Percentiles rank a stretch among this genome's conserved stretches.
These are phyloP conservation scores for Gentiana dahurica DNA, from an alignment of 257 asterid species.

Conservation along the genomic window DNA sequence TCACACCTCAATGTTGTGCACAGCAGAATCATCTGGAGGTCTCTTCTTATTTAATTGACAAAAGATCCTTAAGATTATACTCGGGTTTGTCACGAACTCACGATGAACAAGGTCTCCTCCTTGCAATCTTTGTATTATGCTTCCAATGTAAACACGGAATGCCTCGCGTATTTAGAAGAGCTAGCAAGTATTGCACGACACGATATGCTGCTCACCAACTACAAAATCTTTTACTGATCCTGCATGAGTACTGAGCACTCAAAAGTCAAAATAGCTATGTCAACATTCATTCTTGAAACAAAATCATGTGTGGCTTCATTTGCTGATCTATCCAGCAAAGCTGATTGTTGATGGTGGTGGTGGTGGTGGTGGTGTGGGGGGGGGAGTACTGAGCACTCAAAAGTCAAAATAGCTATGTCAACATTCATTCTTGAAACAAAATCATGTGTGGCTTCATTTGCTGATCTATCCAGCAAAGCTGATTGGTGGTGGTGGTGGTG, in stretches of 20 bases:
- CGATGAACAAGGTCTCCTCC: conserved; percentile 22
- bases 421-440: neutral
- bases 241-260: conserved; percentile 18
- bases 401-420: conserved; percentile 1
- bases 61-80: conserved; percentile 45
- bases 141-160: conserved; percentile 80
- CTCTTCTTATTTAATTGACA: conserved; percentile 32
- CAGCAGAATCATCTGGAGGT: conserved; percentile 35
- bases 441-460: neutral
- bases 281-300: neutral
- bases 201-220: conserved; percentile 85
- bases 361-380: too few species aligned
- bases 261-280: conserved; percentile 1
- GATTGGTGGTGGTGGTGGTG: neutral
- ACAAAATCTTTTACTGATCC: conserved; percentile 93
- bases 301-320: neutral
- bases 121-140: conserved; percentile 20
- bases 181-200: conserved; percentile 58
- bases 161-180: conserved; percentile 70
- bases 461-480: too few species aligned
- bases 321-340: too few species aligned
- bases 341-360: too few species aligned
- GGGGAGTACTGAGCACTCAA: conserved; percentile 1
- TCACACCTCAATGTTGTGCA: conserved; percentile 60
- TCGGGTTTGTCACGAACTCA: conserved; percentile 45